phyloP scores from a whole-genome alignment of 2,329 filamentous ascomycete species.

The Fusarium bactridioides region DNA sequence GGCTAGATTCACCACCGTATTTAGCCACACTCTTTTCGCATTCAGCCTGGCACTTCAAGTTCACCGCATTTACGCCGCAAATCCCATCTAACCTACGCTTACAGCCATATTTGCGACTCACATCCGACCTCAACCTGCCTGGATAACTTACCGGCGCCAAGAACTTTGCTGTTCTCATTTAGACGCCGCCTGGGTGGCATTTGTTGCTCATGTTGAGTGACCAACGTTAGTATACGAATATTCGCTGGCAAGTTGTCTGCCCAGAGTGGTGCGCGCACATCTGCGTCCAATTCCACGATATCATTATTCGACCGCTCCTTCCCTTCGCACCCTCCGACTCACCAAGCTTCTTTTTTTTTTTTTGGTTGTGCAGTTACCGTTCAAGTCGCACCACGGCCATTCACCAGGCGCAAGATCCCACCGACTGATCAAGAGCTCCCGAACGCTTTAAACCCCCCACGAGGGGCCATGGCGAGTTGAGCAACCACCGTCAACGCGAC shows the following conservation, averaged over 20 bases:
- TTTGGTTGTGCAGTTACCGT: neutral
- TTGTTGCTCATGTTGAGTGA: constrained; percentile 2
- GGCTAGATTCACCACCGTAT: constrained; percentile 13
- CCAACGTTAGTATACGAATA: constrained; percentile 8
- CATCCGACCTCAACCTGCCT: neutral
- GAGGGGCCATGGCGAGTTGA: constrained; percentile 49
- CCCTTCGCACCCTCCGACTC: neutral
- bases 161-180: neutral
- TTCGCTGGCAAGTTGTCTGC: neutral
- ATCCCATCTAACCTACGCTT: constrained; percentile 16
- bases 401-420: constrained; percentile 17
- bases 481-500: constrained; percentile 40
- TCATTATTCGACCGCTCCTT: neutral
- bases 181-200: neutral
- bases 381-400: neutral
- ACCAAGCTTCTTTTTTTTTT: neutral
- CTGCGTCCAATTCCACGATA: neutral
- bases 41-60: constrained; percentile 14
- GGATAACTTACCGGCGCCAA: neutral
- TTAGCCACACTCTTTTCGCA: constrained; percentile 12
- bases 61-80: constrained; percentile 31
- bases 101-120: constrained; percentile 17
- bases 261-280: neutral
- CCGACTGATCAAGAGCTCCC: constrained; percentile 19
- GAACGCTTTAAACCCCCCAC: constrained; percentile 16